Base-by-base conservation (phyloP, 2,329 filamentous ascomycete genomes). In the Bipolaris zeicola region DNA sequence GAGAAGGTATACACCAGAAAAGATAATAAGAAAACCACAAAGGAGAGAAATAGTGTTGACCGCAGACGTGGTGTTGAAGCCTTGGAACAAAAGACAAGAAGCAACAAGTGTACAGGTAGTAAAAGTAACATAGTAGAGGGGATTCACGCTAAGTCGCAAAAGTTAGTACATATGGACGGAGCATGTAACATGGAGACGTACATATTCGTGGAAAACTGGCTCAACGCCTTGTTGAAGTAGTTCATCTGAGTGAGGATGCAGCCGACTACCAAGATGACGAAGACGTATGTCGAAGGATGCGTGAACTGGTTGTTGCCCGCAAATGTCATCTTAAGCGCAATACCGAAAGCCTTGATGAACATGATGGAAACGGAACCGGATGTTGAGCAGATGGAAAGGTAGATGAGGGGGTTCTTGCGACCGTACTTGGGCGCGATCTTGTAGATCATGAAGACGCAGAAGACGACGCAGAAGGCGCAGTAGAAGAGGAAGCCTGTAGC, bases 221-320 rank as follows among this genome's bases (percentile, higher is more conserved):
- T 96, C 58, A 99, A 81, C 6, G 95, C 95, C 79, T 99, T 99
- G 83, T 99, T 99, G 79, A 99, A 96, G 78, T 99, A 99, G 78
- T 99, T 99, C 95, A 99, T 98, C 82, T 99, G 95, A 7, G 93
- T 97, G 65, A 99, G 77, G 73, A 99, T 98, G 81, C 95, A 99
- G 63, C 97, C 91, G 3, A 84, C 83, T 0, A 93, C 95, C 63
- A 98, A 86, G 64, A 99, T 97, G 78, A 94, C 88, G 76, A 99
- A 99, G 62, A 97, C 93, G 70, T 99, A 99, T 57, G 96, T 99
- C 47, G 92, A 96, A 2, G 96, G 91, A 68, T 96, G 91, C 5
- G 86, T 87, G 77, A 99, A 97, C 77, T 99, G 95, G 78, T 99
- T 99, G 78, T 96, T 89, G 51, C 94, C 95, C 45, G 85, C 87